phyloP scores from a whole-genome alignment of 192 early-diverging fungal species.

The Fimicolochytrium jonesii region DNA sequence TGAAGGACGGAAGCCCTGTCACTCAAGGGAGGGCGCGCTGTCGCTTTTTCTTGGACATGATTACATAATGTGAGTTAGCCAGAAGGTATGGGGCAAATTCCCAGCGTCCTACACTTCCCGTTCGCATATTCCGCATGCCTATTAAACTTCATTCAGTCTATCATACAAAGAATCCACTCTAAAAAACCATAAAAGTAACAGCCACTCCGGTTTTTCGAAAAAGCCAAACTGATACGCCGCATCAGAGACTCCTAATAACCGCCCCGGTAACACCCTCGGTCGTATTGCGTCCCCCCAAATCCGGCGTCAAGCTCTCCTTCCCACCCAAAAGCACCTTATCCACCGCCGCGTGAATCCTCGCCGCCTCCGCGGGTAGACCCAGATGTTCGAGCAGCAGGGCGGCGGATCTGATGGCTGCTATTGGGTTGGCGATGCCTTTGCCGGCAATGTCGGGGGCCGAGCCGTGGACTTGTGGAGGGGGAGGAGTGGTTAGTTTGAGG shows the following conservation, averaged over 20 bases:
- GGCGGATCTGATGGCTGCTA: constrained; percentile 92
- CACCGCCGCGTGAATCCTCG: constrained; percentile 78
- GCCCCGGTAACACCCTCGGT: constrained; percentile 82
- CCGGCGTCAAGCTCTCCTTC: constrained; percentile 66
- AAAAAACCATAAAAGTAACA: not conserved
- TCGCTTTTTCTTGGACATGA: no score
- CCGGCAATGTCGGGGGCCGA: constrained; percentile 98
- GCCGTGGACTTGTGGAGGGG: constrained; percentile 69
- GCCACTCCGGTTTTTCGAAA: constrained; percentile 1
- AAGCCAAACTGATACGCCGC: not conserved
- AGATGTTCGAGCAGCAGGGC: constrained; percentile 88
- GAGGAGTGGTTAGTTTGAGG: not conserved
- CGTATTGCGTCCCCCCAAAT: constrained; percentile 83
- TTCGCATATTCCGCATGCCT: no score
- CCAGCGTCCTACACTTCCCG: no score
- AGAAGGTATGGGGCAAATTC: no score
- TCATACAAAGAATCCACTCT: no score
- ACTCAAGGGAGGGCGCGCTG: no score
- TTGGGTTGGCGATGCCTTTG: constrained; percentile 92
- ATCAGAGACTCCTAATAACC: constrained; percentile 54
- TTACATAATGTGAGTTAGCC: no score
- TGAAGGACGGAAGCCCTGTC: no score
- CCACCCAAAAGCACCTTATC: constrained; percentile 70
- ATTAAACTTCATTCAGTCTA: no score
- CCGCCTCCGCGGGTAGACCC: constrained; percentile 67